A percentile compares a stretch with the other conserved stretches of the same genome.
Conservation (phyloP, 1,284 basidiomycete species). For the Cryptococcus sp. region DNA sequence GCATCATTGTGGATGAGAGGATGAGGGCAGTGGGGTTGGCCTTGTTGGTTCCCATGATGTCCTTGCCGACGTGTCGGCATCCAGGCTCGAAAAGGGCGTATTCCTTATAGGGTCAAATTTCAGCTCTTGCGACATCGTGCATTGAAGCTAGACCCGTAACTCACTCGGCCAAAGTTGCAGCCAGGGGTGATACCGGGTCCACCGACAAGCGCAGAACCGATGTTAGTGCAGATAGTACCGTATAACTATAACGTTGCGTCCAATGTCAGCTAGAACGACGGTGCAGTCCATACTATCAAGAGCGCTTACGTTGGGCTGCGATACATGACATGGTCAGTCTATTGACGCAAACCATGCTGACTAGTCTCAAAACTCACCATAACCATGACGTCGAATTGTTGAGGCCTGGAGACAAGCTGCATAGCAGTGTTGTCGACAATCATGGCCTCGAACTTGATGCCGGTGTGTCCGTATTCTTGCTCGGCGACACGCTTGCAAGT, state of each 20-base stretch:
- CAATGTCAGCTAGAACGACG: background rate
- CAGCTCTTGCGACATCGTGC: background rate
- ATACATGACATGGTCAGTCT: background rate
- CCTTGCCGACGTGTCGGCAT: conserved; percentile 96
- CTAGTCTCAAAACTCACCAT: conserved; percentile 62
- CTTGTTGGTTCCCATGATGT: conserved; percentile 96
- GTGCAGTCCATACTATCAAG: too few relatives aligned
- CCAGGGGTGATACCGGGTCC: conserved; percentile 97
- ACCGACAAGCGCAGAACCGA: conserved; percentile 96
- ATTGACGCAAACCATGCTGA: conserved; percentile 15
- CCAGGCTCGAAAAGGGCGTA: conserved; percentile 99
- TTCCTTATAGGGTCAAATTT: conserved; percentile 58
- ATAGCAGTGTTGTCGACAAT: conserved; percentile 99
- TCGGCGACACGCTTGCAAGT: conserved; percentile 96
- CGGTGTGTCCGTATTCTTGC: conserved; percentile 83
- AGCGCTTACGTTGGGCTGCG: conserved; percentile 34
- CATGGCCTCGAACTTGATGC: conserved; percentile 95
- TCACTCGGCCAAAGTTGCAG: conserved; percentile 91
- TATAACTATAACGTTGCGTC: conserved; percentile 51
- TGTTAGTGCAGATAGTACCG: conserved; percentile 97
- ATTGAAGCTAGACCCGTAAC: conserved; percentile 34
- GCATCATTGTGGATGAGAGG: conserved; percentile 97
- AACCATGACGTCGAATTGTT: conserved; percentile 99
- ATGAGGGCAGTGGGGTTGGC: conserved; percentile 99
- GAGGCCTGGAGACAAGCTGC: conserved; percentile 94